Conservation (phyloP, 768 basidiomycete species). For the Bullera alba region DNA sequence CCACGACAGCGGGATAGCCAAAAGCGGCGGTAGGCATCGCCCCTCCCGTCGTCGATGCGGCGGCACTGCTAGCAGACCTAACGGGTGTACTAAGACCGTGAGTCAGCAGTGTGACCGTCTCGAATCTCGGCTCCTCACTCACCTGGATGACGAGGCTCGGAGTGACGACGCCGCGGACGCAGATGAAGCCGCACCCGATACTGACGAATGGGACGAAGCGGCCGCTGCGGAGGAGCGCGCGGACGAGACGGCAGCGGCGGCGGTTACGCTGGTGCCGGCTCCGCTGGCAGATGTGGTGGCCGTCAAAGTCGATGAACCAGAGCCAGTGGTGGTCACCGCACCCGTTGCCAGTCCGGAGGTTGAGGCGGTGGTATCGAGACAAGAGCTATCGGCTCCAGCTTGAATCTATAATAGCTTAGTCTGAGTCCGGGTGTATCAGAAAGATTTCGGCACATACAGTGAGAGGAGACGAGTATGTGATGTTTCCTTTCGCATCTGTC, state of each 20-base stretch:
- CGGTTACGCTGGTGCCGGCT: not conserved
- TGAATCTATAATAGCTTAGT: slow-evolving; percentile 11
- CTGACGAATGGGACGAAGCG: slow-evolving; percentile 13
- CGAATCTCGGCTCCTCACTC: too few relatives aligned
- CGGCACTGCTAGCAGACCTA: slow-evolving; percentile 16
- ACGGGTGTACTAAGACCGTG: too few relatives aligned
- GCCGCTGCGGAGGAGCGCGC: not conserved
- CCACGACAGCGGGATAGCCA: slow-evolving; percentile 28
- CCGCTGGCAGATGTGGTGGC: not conserved
- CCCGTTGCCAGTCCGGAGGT: not conserved
- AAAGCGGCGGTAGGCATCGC: slow-evolving; percentile 18
- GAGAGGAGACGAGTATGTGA: slow-evolving; percentile 15
- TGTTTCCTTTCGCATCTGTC: slow-evolving; percentile 55
- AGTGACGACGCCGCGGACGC: too few relatives aligned
- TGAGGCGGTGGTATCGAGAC: not conserved
- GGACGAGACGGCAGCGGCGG: not conserved
- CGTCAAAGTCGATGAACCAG: slow-evolving; percentile 1
- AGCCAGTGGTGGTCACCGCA: slow-evolving; percentile 4
- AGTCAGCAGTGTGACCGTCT: too few relatives aligned
- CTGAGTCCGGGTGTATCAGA: too few relatives aligned
- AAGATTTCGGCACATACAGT: slow-evolving; percentile 5
- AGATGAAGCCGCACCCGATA: not conserved
- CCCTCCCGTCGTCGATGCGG: slow-evolving; percentile 10
- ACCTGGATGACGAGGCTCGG: too few relatives aligned
- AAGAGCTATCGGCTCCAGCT: slow-evolving; percentile 2